phyloP scores from a whole-genome alignment of 2,329 filamentous ascomycete genomes.

The Sarocladium kiliense region DNA sequence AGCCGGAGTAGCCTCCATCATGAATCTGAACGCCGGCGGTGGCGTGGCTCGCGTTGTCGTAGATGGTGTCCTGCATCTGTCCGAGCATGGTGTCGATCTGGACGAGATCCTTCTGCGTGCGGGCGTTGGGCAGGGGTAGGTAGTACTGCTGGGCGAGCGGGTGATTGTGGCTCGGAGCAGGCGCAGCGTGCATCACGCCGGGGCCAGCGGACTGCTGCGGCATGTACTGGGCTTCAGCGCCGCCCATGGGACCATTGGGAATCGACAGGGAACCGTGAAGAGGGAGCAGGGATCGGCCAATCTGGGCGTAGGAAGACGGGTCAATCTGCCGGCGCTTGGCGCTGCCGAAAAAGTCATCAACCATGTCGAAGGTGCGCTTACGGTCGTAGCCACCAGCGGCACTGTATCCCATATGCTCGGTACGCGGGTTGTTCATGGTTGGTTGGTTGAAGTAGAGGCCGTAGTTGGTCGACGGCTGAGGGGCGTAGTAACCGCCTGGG shows the following conservation, averaged over 20 bases:
- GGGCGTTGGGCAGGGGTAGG: constrained; percentile 78
- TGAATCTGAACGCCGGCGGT: constrained; percentile 75
- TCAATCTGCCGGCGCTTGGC: constrained; percentile 90
- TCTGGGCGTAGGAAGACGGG: constrained; percentile 81
- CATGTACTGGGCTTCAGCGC: constrained; percentile 49
- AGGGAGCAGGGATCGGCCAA: constrained; percentile 81
- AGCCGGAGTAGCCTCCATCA: constrained; percentile 55
- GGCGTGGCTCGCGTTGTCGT: constrained; percentile 82
- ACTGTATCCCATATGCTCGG: constrained; percentile 61
- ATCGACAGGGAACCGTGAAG: constrained; percentile 68
- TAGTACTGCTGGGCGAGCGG: constrained; percentile 68
- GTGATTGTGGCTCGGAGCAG: constrained; percentile 51
- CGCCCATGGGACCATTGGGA: constrained; percentile 42
- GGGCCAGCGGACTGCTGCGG: constrained; percentile 29
- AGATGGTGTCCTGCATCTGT: constrained; percentile 93
- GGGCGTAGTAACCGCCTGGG: constrained; percentile 49
- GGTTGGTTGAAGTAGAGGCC: constrained; percentile 76
- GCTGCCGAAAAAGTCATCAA: constrained; percentile 92
- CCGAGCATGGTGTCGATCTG: constrained; percentile 94
- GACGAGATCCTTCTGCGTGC: constrained; percentile 89
- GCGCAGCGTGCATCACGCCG: constrained; percentile 49
- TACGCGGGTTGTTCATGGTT: constrained; percentile 46
- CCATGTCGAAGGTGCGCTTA: constrained; percentile 79
- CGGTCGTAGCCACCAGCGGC: constrained; percentile 57
- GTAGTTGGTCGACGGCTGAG: constrained; percentile 51